phyloP scores from a whole-genome alignment of 495 filamentous ascomycete genomes.

The Staphylotrichum longicolle region DNA sequence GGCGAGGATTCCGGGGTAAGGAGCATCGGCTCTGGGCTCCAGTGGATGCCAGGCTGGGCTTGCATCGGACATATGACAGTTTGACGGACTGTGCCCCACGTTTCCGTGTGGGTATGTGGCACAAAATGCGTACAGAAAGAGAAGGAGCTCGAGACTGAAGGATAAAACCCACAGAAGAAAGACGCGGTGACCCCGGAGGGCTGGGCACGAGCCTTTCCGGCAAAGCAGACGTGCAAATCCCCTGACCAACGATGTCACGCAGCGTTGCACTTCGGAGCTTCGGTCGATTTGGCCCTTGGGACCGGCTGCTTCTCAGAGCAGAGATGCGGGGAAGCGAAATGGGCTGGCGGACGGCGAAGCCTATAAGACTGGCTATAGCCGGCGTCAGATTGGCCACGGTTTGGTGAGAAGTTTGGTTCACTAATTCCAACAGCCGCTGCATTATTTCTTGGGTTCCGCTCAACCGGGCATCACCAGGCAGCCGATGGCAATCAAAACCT shows the following conservation, averaged over 20 bases:
- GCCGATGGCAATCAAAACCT: no score
- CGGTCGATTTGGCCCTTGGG: neutral
- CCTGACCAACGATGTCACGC: neutral
- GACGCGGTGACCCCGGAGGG: neutral
- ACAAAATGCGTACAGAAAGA: neutral
- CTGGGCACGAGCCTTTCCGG: neutral
- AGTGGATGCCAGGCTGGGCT: neutral
- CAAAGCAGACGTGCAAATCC: neutral
- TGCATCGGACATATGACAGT: neutral
- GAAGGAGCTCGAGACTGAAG: neutral
- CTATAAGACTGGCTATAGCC: neutral
- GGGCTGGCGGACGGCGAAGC: neutral
- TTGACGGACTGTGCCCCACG: neutral
- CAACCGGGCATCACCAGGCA: neutral
- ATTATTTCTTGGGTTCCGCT: neutral
- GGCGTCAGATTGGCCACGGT: neutral
- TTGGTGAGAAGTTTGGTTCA: neutral
- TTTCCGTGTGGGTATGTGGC: neutral
- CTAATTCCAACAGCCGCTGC: neutral
- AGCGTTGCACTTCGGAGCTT: conserved; percentile 4
- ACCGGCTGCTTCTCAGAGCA: neutral
- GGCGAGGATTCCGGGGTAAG: conserved; percentile 1
- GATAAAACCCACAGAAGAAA: neutral
- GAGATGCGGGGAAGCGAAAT: conserved; percentile 5
- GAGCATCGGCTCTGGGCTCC: neutral